Conservation (phyloP, 352 stramenopile genomes). For the Chrysophaeum taylorii region DNA sequence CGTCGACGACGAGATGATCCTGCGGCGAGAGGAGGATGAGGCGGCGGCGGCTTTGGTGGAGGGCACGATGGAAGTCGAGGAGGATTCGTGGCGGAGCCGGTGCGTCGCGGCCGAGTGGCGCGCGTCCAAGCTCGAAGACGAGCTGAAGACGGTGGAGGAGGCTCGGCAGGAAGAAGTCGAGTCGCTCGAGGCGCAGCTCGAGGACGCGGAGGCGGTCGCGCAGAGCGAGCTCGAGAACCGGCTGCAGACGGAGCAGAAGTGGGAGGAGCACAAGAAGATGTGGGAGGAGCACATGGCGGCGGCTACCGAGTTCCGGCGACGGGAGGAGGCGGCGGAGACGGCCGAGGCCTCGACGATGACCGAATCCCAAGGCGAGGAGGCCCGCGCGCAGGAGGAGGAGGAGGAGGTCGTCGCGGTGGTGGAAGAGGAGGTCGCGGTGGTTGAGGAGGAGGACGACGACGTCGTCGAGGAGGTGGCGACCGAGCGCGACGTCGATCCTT, state of each 20-base stretch:
- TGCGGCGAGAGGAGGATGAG: no score
- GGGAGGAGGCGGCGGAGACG: not conserved
- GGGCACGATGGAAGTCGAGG: no score
- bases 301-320: not conserved
- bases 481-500: not conserved
- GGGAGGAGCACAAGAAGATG: not conserved
- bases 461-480: not conserved
- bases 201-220: not conserved
- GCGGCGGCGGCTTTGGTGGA: no score
- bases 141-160: not conserved
- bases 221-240: not conserved
- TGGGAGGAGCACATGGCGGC: not conserved
- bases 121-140: no score
- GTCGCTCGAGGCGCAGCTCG: not conserved
- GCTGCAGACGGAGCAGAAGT: not conserved
- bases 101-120: no score
- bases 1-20: no score
- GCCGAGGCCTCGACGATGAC: no score
- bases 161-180: not conserved
- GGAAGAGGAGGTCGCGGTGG: not conserved
- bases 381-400: no score
- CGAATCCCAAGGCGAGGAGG: no score
- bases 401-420: not conserved
- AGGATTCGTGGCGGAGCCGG: no score
- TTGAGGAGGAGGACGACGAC: not conserved